These are phyloP conservation scores for Colletotrichum endophyticum DNA, from an alignment of 2,329 filamentous ascomycete genomes.

Conservation along the genomic window DNA sequence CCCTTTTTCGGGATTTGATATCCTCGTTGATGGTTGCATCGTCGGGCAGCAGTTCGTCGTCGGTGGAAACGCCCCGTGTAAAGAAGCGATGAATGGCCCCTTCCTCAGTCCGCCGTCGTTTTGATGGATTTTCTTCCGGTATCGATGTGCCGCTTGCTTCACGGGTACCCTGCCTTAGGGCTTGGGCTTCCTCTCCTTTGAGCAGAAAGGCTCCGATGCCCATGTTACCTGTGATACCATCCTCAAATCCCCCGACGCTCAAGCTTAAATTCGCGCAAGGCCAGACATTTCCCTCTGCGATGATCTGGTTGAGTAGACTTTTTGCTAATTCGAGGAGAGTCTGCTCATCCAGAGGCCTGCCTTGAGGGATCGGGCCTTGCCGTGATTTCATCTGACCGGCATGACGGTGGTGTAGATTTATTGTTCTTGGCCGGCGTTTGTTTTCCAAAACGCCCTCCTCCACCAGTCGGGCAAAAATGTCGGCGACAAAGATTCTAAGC, in stretches of 20 bases:
- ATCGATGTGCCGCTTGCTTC: conserved; percentile 17
- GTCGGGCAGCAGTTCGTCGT: conserved; percentile 27
- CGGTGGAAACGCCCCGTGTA: conserved; percentile 40
- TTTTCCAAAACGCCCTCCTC: conserved; percentile 92
- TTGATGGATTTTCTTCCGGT: conserved; percentile 29
- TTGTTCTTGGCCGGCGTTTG: conserved; percentile 82
- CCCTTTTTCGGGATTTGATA: conserved; percentile 3
- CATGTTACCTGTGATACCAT: conserved; percentile 81
- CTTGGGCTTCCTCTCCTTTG: conserved; percentile 70
- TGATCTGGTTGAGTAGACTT: conserved; percentile 76
- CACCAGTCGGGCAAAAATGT: conserved; percentile 87
- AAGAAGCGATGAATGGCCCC: conserved; percentile 65
- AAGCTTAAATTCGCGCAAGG: conserved; percentile 91
- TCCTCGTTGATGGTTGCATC: conserved; percentile 14
- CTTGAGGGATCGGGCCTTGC: conserved; percentile 77
- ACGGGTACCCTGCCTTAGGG: conserved; percentile 44
- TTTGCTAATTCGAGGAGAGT: conserved; percentile 78
- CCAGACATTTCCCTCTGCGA: conserved; percentile 81
- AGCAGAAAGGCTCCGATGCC: conserved; percentile 88
- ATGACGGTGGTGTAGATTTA: conserved; percentile 83
- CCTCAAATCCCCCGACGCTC: conserved; percentile 91
- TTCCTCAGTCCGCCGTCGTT: conserved; percentile 51
- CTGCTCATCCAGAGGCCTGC: conserved; percentile 74
- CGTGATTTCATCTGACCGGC: conserved; percentile 76
- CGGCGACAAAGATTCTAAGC: conserved; percentile 89